A percentile compares a stretch with the other conserved stretches of the same genome.
These are phyloP conservation scores for Harringtonia lauricola DNA, from an alignment of 2,329 filamentous ascomycete genomes.

Conservation along the genomic window DNA sequence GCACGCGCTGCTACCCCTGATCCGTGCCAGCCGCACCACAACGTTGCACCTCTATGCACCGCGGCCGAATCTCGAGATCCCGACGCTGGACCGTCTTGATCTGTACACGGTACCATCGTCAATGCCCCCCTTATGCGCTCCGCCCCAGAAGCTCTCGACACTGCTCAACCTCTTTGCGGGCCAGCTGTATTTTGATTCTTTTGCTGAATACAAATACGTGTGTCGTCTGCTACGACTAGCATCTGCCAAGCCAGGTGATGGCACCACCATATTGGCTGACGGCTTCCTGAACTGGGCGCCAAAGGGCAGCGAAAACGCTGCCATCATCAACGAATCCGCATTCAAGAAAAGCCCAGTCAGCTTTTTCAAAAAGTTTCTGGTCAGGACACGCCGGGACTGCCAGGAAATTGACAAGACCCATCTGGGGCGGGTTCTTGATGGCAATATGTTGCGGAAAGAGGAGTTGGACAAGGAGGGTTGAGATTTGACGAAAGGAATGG, in stretches of 20 bases:
- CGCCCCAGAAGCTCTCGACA: conserved; percentile 20
- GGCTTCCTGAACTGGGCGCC: no score
- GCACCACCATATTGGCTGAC: no score
- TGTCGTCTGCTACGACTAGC: conserved; percentile 37
- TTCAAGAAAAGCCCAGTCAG: no score
- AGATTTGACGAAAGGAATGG: no score
- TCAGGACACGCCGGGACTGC: conserved; percentile 24
- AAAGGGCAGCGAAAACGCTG: no score
- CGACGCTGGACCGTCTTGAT: conserved; percentile 31
- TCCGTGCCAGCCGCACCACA: conserved; percentile 23
- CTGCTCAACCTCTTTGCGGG: conserved; percentile 58
- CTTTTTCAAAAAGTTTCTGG: conserved; percentile 17
- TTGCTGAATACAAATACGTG: conserved; percentile 39
- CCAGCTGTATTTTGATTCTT: conserved; percentile 49
- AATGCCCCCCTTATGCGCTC: background rate
- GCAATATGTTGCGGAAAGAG: conserved; percentile 3
- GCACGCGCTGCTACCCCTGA: conserved; percentile 28
- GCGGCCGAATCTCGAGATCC: conserved; percentile 24
- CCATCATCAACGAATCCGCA: no score
- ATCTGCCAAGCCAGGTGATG: no score
- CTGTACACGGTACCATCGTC: conserved; percentile 28
- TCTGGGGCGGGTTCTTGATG: conserved; percentile 25
- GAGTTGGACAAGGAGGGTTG: background rate
- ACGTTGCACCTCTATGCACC: conserved; percentile 41
- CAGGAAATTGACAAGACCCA: conserved; percentile 29